phyloP scores from a whole-genome alignment of 2,329 filamentous ascomycete species.

The Bisporella sp. region DNA sequence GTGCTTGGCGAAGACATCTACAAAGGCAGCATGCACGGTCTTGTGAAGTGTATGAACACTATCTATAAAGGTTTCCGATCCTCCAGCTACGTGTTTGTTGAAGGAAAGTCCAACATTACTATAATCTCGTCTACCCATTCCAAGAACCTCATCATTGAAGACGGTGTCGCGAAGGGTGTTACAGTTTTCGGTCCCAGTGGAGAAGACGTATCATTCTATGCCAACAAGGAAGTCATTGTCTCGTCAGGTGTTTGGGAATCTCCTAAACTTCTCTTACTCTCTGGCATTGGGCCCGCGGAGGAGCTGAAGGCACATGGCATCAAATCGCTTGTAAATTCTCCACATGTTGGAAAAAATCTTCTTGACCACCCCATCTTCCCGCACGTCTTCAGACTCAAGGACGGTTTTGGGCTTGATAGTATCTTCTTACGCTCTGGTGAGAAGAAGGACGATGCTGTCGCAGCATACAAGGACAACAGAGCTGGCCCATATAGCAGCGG shows the following conservation, averaged over 20 bases:
- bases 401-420: slow-evolving; percentile 32
- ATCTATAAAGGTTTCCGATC: slow-evolving; percentile 52
- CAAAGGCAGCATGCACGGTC: slow-evolving; percentile 45
- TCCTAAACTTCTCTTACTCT: slow-evolving; percentile 44
- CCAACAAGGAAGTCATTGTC: slow-evolving; percentile 26
- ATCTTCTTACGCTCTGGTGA: slow-evolving; percentile 30
- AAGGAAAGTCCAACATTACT: slow-evolving; percentile 47
- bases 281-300: slow-evolving; percentile 37
- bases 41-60: slow-evolving; percentile 45
- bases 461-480: slow-evolving; percentile 31
- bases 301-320: slow-evolving; percentile 31
- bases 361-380: slow-evolving; percentile 34
- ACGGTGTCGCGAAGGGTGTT: slow-evolving; percentile 37
- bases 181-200: slow-evolving; percentile 34
- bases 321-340: slow-evolving; percentile 21
- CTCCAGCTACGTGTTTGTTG: slow-evolving; percentile 42
- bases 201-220: slow-evolving; percentile 37
- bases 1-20: slow-evolving; percentile 47
- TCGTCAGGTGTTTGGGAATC: slow-evolving; percentile 35
- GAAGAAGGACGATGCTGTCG: slow-evolving; percentile 32
- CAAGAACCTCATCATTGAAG: slow-evolving; percentile 47
- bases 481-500: slow-evolving; percentile 35
- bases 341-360: slow-evolving; percentile 26
- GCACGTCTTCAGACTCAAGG: slow-evolving; percentile 34
- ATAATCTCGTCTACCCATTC: slow-evolving; percentile 41